phyloP scores from a whole-genome alignment of 768 basidiomycete species.

The Trametes cingulata region DNA sequence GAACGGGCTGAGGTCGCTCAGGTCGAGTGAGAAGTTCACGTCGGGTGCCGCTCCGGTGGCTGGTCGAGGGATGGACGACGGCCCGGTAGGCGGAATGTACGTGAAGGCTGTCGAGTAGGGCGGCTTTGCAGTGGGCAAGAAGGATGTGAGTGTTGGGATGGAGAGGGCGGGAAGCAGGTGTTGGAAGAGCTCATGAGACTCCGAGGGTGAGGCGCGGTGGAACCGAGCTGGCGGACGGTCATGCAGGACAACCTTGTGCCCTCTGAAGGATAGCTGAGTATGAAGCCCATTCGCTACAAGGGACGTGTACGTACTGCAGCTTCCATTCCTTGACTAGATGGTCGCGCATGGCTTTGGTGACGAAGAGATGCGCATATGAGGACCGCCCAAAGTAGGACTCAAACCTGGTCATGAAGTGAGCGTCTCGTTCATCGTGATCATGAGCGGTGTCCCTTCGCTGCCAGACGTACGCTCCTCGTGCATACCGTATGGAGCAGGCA shows the following conservation, averaged over 20 bases:
- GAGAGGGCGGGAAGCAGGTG: conserved; percentile 52
- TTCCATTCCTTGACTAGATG: conserved; percentile 71
- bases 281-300: background rate
- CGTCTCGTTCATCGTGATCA: conserved; percentile 5
- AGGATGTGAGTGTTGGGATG: conserved; percentile 46
- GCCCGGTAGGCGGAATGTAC: conserved; percentile 35
- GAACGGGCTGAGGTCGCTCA: conserved; percentile 19
- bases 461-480: too few relatives aligned
- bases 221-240: conserved; percentile 92
- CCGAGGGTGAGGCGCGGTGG: conserved; percentile 64
- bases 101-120: conserved; percentile 72
- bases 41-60: background rate
- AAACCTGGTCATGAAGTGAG: conserved; percentile 54
- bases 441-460: background rate
- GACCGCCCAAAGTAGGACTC: conserved; percentile 76
- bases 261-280: conserved; percentile 48
- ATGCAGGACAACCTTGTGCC: conserved; percentile 75
- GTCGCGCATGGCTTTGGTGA: conserved; percentile 84
- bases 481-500: too few relatives aligned
- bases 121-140: conserved; percentile 52
- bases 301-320: conserved; percentile 56
- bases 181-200: conserved; percentile 74
- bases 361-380: conserved; percentile 91
- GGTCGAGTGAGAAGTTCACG: background rate
- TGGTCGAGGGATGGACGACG: background rate